phyloP scores from a whole-genome alignment of 2,329 filamentous ascomycete species.

The Lojkania enalia region DNA sequence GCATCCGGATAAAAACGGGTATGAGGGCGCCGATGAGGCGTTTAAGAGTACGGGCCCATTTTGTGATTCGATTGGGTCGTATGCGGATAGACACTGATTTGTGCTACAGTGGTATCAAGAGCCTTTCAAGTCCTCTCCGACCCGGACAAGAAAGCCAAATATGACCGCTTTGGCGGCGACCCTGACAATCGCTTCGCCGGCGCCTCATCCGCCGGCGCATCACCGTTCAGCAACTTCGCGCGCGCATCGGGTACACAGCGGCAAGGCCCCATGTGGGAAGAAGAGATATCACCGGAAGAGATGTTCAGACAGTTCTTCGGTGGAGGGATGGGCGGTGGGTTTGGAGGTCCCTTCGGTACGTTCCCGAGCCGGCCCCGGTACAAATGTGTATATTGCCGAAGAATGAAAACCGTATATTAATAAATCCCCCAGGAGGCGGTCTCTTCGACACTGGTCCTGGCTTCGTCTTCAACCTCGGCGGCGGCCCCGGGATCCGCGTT shows the following conservation, averaged over 20 bases:
- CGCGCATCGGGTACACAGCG: slow-evolving; percentile 52
- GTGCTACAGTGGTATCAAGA: slow-evolving; percentile 72
- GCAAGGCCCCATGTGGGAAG: slow-evolving; percentile 71
- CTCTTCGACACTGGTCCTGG: slow-evolving; percentile 77
- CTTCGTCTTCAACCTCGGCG: slow-evolving; percentile 94
- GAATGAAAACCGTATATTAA: no score
- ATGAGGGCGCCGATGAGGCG: slow-evolving; percentile 91
- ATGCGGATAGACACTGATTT: not conserved
- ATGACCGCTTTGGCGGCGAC: slow-evolving; percentile 86
- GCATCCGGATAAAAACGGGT: slow-evolving; percentile 98
- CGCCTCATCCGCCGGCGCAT: slow-evolving; percentile 57
- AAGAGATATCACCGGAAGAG: slow-evolving; percentile 94
- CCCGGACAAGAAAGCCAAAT: slow-evolving; percentile 88
- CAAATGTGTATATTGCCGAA: slow-evolving; percentile 9
- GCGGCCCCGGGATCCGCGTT: slow-evolving; percentile 86
- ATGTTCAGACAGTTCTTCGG: slow-evolving; percentile 97
- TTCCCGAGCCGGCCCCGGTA: slow-evolving; percentile 10
- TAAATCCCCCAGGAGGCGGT: slow-evolving; percentile 50
- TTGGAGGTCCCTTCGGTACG: slow-evolving; percentile 68
- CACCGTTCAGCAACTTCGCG: slow-evolving; percentile 68
- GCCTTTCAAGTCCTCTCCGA: slow-evolving; percentile 94
- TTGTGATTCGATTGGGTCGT: not conserved
- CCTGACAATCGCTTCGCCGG: slow-evolving; percentile 83
- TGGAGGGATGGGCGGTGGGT: slow-evolving; percentile 63
- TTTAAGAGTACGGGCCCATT: slow-evolving; percentile 72